These are phyloP conservation scores for Phialemoniopsis sp. DNA, from an alignment of 2,329 filamentous ascomycete species.

Conservation along the genomic window DNA sequence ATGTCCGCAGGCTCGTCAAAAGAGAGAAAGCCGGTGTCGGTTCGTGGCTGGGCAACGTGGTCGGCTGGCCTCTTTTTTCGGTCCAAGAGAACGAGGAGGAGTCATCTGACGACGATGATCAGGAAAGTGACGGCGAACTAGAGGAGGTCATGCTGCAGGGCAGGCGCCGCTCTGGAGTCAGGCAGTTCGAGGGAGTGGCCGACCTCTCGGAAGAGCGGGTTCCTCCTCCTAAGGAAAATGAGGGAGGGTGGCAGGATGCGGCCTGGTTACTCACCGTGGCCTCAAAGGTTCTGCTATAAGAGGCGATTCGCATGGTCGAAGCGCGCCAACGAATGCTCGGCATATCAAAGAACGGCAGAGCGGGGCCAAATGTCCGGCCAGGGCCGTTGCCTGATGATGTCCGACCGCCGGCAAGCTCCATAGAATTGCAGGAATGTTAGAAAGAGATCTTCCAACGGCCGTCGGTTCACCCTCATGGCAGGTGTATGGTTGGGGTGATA, in stretches of 20 bases:
- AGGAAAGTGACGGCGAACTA: conserved; percentile 25
- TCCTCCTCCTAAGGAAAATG: conserved; percentile 45
- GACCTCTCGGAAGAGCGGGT: conserved; percentile 39
- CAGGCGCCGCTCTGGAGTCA: conserved; percentile 25
- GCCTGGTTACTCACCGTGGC: conserved; percentile 65
- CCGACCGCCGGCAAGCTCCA: too few species aligned
- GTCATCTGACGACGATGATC: conserved; percentile 29
- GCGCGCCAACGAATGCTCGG: background rate
- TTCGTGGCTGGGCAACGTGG: conserved; percentile 55
- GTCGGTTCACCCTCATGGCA: too few species aligned
- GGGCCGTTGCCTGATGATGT: too few species aligned
- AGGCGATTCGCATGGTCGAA: conserved; percentile 1
- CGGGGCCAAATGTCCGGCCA: too few species aligned
- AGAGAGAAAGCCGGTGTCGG: conserved; percentile 46
- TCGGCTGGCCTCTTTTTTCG: conserved; percentile 59
- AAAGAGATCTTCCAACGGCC: too few species aligned
- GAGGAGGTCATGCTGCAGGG: background rate
- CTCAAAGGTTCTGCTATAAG: conserved; percentile 54
- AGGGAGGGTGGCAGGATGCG: conserved; percentile 62
- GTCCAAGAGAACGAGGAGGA: conserved; percentile 58
- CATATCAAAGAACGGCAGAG: background rate
- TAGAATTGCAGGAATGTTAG: too few species aligned
- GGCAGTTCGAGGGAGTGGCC: conserved; percentile 35
- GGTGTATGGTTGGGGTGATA: too few species aligned
- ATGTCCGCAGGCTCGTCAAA: conserved; percentile 52